Conservation (phyloP, 371 early-diverging fungal species). For the Funneliformis caledonium region DNA sequence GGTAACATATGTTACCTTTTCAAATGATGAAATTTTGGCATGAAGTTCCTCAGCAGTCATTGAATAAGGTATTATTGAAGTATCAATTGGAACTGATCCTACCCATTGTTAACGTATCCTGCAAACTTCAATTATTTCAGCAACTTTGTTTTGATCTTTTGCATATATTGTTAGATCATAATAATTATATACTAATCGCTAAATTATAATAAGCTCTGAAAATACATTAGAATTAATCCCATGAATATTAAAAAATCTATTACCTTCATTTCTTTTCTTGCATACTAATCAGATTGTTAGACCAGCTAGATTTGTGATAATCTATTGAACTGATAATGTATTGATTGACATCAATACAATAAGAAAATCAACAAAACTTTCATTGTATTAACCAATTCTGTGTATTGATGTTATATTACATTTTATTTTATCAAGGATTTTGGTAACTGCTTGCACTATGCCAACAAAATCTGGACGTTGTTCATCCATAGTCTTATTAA, state of each 20-base stretch:
- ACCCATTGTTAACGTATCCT: not conserved
- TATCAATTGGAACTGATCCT: not conserved
- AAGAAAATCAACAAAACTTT: not conserved
- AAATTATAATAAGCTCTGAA: not conserved
- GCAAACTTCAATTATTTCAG: not conserved
- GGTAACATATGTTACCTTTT: not conserved
- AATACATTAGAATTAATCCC: not conserved
- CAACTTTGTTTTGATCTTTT: conserved; percentile 15
- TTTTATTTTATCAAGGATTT: conserved; percentile 1
- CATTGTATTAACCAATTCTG: not conserved
- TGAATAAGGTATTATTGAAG: not conserved
- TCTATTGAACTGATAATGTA: not conserved
- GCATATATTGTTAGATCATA: not conserved
- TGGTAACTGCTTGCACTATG: not conserved
- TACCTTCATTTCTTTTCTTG: not conserved
- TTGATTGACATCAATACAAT: not conserved
- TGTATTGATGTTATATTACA: not conserved
- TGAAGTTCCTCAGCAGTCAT: not conserved
- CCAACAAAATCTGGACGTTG: not conserved
- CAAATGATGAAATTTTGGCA: not conserved
- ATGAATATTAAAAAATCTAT: not conserved
- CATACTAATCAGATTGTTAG: not conserved
- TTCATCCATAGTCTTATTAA: conserved; percentile 10
- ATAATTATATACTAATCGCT: not conserved
- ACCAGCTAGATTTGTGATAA: not conserved